Conservation (phyloP, 140 eudicot genomes). For the Flaveria floridana region DNA sequence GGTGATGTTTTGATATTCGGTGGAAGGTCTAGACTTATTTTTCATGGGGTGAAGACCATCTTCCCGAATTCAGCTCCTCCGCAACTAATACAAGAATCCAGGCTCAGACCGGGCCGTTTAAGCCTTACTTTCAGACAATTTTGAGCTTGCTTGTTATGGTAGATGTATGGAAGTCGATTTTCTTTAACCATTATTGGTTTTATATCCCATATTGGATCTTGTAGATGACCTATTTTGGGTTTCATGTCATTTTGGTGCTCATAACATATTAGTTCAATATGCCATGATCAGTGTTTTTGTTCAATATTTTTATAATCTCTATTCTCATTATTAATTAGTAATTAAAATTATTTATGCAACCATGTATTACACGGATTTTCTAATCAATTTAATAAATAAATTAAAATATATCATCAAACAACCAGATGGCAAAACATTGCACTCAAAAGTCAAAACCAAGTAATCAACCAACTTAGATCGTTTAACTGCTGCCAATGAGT, state of each 20-base stretch:
- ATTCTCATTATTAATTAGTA: too few relatives aligned
- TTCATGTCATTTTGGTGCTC: slow-evolving; percentile 1
- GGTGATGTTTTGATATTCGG: slow-evolving; percentile 67
- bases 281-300: neutral
- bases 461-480: neutral
- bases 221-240: slow-evolving; percentile 3
- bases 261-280: neutral
- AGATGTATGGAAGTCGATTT: neutral
- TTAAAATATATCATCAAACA: too few relatives aligned
- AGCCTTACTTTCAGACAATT: slow-evolving; percentile 49
- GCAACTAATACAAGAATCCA: slow-evolving; percentile 28
- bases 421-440: too few relatives aligned
- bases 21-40: slow-evolving; percentile 49
- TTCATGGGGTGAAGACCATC: slow-evolving; percentile 51
- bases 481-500: too few relatives aligned
- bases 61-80: slow-evolving; percentile 41
- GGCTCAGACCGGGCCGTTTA: slow-evolving; percentile 49
- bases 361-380: too few relatives aligned
- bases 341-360: too few relatives aligned
- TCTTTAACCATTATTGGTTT: neutral
- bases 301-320: too few relatives aligned
- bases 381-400: too few relatives aligned
- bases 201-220: neutral
- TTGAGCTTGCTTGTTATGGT: neutral
- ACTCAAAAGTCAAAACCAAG: too few relatives aligned